Base-by-base conservation (phyloP, 768 basidiomycete species). In the Trametes cingulata region DNA sequence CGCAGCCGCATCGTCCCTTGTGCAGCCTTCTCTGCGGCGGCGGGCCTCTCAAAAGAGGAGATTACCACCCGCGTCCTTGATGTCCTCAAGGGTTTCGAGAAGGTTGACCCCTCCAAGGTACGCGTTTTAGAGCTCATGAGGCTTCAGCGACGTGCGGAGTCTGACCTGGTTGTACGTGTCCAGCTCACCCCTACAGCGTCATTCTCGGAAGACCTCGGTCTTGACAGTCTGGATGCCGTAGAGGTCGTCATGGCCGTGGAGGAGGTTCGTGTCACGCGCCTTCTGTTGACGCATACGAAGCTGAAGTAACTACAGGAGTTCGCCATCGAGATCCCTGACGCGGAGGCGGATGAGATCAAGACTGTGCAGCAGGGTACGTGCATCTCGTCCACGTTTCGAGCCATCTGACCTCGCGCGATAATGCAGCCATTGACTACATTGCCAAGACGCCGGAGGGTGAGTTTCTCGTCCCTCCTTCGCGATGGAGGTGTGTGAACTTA, bases 201-300 rank as follows among this genome's bases (percentile, higher is more conserved):
- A 12, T 95, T 97, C 74, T 76, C 85, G 52, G 80, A 85, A 46
- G 93, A 97, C 80, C 82, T 97, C 52, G 93, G 92, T 29, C 82
- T 97, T 33, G 97, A 99, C 76, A 98, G 95, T 68, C 78, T 99
- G 72, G 97, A 99, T 74, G 85, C 95, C 19, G 95, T 99, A 19
- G 97, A 99, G 75, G 95, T 98, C 25, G 92, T 98, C 68, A 97
- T 99, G 95, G 94, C 96, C 40, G 89, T 99, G 66, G 97, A 99
- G 78, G 97, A 95, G 85, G 89, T 86, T 66, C 45, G 71, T 56
- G 15, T n/a, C 24, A 24, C 39, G 42, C 39, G 24, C 20, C 37
- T 4, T 19, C n/a, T 17, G 2, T n/a, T 3, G 43, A 8, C 14
- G 15, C n/a, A 22, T 36, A 6, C 25, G 5, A 6, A 52, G 47